Evolutionary conservation across 2,329 filamentous ascomycete genomes (phyloP).

Genomic region (Rhynchosporium agropyri): DNA sequence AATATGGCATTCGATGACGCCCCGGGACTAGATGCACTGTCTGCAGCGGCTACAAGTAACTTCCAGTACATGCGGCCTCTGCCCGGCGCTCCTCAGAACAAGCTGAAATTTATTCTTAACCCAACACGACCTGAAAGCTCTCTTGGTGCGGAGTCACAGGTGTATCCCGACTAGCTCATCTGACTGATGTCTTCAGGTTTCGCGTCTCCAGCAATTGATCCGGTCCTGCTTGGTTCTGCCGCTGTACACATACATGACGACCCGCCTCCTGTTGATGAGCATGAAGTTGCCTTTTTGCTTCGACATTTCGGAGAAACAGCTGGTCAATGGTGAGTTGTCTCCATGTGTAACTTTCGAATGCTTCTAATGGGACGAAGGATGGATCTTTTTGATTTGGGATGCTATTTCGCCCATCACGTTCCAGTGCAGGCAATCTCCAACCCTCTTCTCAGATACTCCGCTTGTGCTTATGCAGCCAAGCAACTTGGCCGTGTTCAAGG

Average conservation of each 20-base stretch:
- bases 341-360: neutral
- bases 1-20: conserved; percentile 43
- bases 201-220: conserved; percentile 49
- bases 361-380: conserved; percentile 45
- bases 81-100: conserved; percentile 41
- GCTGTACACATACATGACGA: conserved; percentile 19
- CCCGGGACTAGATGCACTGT: conserved; percentile 57
- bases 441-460: conserved; percentile 53
- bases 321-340: conserved; percentile 54
- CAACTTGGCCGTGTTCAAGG: conserved; percentile 58
- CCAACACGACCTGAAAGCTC: conserved; percentile 37
- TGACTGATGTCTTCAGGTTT: conserved; percentile 39
- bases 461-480: conserved; percentile 64
- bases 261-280: conserved; percentile 47
- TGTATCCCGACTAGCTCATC: neutral
- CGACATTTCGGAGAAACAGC: conserved; percentile 62
- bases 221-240: conserved; percentile 41
- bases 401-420: conserved; percentile 62
- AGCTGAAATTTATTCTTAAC: conserved; percentile 60
- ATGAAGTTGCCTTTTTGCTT: conserved; percentile 61
- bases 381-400: conserved; percentile 57
- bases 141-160: conserved; percentile 21
- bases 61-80: conserved; percentile 41
- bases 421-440: conserved; percentile 57
- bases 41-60: conserved; percentile 52